Conservation (phyloP, 2,329 filamentous ascomycete genomes). For the Arthrocladium fulminans region DNA sequence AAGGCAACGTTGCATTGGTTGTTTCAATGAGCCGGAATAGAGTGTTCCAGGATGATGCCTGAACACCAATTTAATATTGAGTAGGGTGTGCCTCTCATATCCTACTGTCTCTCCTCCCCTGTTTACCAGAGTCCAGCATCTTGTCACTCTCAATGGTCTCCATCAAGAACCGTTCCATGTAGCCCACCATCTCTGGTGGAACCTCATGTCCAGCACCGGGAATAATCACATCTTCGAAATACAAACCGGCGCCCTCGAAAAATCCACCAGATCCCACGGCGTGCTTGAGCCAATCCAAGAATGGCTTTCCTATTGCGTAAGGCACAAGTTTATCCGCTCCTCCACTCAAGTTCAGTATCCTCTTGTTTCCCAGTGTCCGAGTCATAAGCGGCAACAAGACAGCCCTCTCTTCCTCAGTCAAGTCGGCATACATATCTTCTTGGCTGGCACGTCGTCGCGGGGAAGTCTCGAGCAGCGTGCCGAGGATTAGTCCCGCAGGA, state of each 20-base stretch:
- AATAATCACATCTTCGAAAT: conserved; percentile 50
- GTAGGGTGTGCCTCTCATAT: background rate
- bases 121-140: background rate
- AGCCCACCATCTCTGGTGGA: conserved; percentile 46
- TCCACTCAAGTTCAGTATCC: conserved; percentile 46
- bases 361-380: conserved; percentile 41
- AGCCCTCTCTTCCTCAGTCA: conserved; percentile 36
- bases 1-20: no score
- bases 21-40: no score
- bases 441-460: conserved; percentile 23
- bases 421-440: conserved; percentile 27
- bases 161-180: conserved; percentile 47
- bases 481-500: conserved; percentile 65
- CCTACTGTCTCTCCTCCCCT: background rate
- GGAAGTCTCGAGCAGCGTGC: conserved; percentile 30
- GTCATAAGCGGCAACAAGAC: conserved; percentile 36
- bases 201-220: conserved; percentile 52
- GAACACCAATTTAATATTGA: no score
- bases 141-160: conserved; percentile 29
- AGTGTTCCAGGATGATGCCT: no score
- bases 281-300: conserved; percentile 49
- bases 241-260: conserved; percentile 43
- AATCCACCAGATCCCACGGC: conserved; percentile 33
- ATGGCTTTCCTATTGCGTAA: conserved; percentile 47
- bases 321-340: conserved; percentile 53